phyloP scores from a whole-genome alignment of 140 eudicot genomes.

The Flaveria floridana region DNA sequence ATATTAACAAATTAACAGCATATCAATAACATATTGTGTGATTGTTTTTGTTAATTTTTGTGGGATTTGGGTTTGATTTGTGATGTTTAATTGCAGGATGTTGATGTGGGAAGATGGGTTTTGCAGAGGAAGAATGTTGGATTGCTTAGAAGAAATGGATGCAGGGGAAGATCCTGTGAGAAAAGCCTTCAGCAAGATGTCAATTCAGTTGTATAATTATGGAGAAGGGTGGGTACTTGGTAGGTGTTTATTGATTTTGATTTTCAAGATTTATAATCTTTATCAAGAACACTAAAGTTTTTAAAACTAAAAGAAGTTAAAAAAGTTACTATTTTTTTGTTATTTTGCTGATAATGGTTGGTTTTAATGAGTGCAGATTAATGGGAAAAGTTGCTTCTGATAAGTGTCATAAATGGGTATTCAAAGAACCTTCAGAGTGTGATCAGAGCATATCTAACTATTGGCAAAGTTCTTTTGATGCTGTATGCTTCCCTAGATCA shows the following conservation, averaged over 20 bases:
- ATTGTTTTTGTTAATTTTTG: slow-evolving; percentile 17
- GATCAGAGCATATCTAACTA: slow-evolving; percentile 90
- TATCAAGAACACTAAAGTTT: slow-evolving; percentile 13
- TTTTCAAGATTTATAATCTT: slow-evolving; percentile 20
- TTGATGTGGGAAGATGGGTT: slow-evolving; percentile 99
- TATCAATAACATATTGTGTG: background rate
- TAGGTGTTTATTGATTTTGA: slow-evolving; percentile 54
- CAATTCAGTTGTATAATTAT: slow-evolving; percentile 92
- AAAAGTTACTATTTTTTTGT: background rate
- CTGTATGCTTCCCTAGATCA: slow-evolving; percentile 57
- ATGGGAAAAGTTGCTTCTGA: slow-evolving; percentile 99
- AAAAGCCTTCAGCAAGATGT: slow-evolving; percentile 92
- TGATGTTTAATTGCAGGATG: slow-evolving; percentile 62
- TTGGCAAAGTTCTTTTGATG: slow-evolving; percentile 99
- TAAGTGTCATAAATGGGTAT: slow-evolving; percentile 99
- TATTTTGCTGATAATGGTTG: slow-evolving; percentile 17
- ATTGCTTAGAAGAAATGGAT: slow-evolving; percentile 62
- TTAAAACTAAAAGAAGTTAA: background rate
- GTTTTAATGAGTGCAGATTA: slow-evolving; percentile 59
- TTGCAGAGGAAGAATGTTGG: slow-evolving; percentile 71
- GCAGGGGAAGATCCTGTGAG: slow-evolving; percentile 79
- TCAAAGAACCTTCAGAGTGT: slow-evolving; percentile 94
- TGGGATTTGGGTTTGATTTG: background rate
- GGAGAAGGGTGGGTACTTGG: slow-evolving; percentile 99
- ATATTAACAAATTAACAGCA: background rate